These are phyloP conservation scores for Microbotryum lychnidis-dioicae DNA, from an alignment of 1,284 basidiomycete species.

Conservation along the genomic window DNA sequence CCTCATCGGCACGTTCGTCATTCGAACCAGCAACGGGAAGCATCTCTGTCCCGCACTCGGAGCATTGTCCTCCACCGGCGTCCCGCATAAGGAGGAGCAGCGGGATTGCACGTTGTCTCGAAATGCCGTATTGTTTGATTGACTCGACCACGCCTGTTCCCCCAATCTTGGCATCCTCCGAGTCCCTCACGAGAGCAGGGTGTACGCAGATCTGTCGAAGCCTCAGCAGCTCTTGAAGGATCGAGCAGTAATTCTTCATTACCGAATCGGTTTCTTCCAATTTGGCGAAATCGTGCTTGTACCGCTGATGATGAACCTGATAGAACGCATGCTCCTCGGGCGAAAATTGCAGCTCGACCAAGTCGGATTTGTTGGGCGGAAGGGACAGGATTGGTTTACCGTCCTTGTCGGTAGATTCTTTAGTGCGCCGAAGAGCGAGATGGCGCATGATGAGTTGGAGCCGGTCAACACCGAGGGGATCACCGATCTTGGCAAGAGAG, in stretches of 20 bases:
- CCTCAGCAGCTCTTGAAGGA: constrained; percentile 87
- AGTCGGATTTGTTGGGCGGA: constrained; percentile 76
- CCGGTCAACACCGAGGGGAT: constrained; percentile 83
- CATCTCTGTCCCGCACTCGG: constrained; percentile 74
- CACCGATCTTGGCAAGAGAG: constrained; percentile 79
- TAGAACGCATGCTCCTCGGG: constrained; percentile 77
- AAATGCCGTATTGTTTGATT: constrained; percentile 76
- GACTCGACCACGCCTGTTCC: constrained; percentile 55
- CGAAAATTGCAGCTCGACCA: constrained; percentile 76
- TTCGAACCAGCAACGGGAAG: constrained; percentile 25
- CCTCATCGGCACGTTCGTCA: constrained; percentile 45
- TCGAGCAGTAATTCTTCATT: constrained; percentile 96
- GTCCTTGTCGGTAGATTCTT: constrained; percentile 72
- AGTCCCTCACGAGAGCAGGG: constrained; percentile 69
- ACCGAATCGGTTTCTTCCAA: constrained; percentile 78
- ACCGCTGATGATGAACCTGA: constrained; percentile 72
- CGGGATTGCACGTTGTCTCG: constrained; percentile 59
- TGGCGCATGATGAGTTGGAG: constrained; percentile 95
- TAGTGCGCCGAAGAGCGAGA: constrained; percentile 90
- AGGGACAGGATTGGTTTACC: constrained; percentile 77
- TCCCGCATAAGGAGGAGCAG: constrained; percentile 77
- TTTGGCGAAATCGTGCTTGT: constrained; percentile 81
- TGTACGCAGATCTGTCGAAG: constrained; percentile 97
- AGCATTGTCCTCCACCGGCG: constrained; percentile 67
- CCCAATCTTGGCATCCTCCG: constrained; percentile 44